Evolutionary conservation across 495 filamentous ascomycete species (phyloP).

Genomic region (Penicillium atrosanguineum): DNA sequence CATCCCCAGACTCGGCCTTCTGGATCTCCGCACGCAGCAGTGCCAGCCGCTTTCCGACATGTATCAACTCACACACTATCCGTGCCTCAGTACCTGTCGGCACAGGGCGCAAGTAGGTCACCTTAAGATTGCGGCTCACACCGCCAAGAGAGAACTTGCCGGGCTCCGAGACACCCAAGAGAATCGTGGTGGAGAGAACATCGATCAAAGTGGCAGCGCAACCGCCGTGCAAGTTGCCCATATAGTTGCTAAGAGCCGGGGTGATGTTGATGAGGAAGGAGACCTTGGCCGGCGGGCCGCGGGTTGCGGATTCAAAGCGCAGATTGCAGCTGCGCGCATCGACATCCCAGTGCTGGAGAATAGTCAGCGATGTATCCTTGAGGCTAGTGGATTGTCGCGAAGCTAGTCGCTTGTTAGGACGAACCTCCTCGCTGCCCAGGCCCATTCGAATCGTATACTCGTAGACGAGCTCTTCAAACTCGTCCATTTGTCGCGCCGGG

Average conservation of each 20-base stretch:
- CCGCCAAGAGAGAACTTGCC: constrained; percentile 64
- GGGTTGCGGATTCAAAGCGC: constrained; percentile 41
- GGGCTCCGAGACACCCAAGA: constrained; percentile 53
- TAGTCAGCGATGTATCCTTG: not conserved
- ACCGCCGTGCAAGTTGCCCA: constrained; percentile 68
- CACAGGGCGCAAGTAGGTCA: constrained; percentile 66
- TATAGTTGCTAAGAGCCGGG: constrained; percentile 54
- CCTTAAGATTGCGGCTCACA: constrained; percentile 63
- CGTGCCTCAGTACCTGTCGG: constrained; percentile 47
- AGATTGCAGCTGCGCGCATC: constrained; percentile 31
- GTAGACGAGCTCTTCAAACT: constrained; percentile 37
- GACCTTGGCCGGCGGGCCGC: constrained; percentile 31
- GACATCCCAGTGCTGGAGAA: constrained; percentile 35
- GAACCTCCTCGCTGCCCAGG: constrained; percentile 19
- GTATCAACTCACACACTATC: constrained; percentile 60
- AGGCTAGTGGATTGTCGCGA: not conserved
- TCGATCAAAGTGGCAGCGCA: constrained; percentile 67
- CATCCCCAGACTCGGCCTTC: constrained; percentile 44
- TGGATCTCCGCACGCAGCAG: constrained; percentile 41
- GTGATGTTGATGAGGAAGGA: constrained; percentile 49
- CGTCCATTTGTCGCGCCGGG: constrained; percentile 28
- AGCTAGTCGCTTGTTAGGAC: not conserved
- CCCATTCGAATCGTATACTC: constrained; percentile 26
- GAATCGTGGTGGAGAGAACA: constrained; percentile 57
- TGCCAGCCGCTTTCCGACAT: constrained; percentile 58